Conservation (phyloP, 768 basidiomycete genomes). For the Xerocomus brunneocitrinus region DNA sequence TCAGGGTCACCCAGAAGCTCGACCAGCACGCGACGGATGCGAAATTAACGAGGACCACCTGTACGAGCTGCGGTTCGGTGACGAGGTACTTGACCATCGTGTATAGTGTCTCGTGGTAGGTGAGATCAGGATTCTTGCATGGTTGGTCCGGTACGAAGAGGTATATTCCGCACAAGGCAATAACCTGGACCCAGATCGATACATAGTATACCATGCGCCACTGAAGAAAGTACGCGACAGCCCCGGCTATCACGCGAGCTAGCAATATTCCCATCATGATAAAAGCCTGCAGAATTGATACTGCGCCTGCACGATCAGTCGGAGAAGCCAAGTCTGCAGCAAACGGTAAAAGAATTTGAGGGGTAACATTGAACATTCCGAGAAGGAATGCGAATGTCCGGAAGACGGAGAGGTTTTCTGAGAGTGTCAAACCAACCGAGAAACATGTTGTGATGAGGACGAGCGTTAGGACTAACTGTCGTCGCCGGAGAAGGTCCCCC, state of each 20-base stretch:
- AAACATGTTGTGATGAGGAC: conserved; percentile 31
- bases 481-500: conserved; percentile 42
- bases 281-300: conserved; percentile 29
- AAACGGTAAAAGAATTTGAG: conserved; percentile 38
- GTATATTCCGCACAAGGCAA: conserved; percentile 28
- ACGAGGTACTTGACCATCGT: conserved; percentile 39
- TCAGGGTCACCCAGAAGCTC: conserved; percentile 37
- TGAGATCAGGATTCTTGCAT: conserved; percentile 31
- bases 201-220: conserved; percentile 42
- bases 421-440: conserved; percentile 36
- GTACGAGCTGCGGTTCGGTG: conserved; percentile 39
- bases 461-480: conserved; percentile 38
- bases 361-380: conserved; percentile 37
- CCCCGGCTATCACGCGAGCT: conserved; percentile 32
- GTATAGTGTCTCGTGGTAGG: conserved; percentile 31
- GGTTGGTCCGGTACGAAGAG: conserved; percentile 40
- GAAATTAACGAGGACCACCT: conserved; percentile 23
- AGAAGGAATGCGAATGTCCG: conserved; percentile 35
- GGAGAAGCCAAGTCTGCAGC: conserved; percentile 42
- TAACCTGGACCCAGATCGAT: conserved; percentile 32
- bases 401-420: conserved; percentile 31
- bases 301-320: conserved; percentile 12
- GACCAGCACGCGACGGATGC: conserved; percentile 27
- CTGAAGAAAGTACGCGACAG: conserved; percentile 35
- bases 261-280: conserved; percentile 25